phyloP scores from a whole-genome alignment of 148 eudicot species.

The Rheum nobile region DNA sequence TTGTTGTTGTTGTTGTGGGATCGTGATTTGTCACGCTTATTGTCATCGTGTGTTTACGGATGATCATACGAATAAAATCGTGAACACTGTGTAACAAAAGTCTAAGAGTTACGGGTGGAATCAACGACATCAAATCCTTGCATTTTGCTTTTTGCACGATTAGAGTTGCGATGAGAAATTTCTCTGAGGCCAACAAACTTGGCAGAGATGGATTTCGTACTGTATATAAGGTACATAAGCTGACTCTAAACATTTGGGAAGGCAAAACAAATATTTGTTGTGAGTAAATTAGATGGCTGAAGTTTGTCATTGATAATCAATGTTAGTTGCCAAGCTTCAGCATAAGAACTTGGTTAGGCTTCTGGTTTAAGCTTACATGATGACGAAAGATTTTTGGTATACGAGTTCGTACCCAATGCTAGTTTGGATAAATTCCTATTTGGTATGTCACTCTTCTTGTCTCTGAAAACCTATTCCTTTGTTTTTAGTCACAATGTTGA shows the following conservation, averaged over 20 bases:
- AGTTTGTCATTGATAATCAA: too few species aligned
- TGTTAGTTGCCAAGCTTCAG: slow-evolving; percentile 34
- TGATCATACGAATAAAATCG: background rate
- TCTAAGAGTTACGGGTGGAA: background rate
- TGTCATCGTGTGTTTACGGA: background rate
- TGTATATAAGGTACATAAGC: background rate
- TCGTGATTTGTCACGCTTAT: background rate
- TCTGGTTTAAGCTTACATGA: slow-evolving; percentile 31
- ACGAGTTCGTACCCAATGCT: slow-evolving; percentile 32
- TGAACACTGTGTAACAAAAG: background rate
- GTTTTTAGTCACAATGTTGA: background rate
- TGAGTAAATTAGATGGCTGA: too few species aligned
- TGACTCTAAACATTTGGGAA: too few species aligned
- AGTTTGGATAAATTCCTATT: slow-evolving; percentile 26
- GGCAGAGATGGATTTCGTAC: background rate
- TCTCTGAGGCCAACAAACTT: background rate
- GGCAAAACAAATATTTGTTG: too few species aligned
- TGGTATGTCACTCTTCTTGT: slow-evolving; percentile 8
- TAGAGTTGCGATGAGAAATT: background rate
- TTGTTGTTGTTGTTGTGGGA: background rate
- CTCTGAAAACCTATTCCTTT: background rate
- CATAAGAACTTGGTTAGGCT: slow-evolving; percentile 38
- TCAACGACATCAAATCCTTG: background rate
- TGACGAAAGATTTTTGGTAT: slow-evolving; percentile 30
- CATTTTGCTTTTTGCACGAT: background rate